A percentile compares a stretch with the other conserved stretches of the same genome.
These are phyloP conservation scores for Ceriops decandra DNA, from an alignment of 345 rosid genomes.

Conservation along the genomic window DNA sequence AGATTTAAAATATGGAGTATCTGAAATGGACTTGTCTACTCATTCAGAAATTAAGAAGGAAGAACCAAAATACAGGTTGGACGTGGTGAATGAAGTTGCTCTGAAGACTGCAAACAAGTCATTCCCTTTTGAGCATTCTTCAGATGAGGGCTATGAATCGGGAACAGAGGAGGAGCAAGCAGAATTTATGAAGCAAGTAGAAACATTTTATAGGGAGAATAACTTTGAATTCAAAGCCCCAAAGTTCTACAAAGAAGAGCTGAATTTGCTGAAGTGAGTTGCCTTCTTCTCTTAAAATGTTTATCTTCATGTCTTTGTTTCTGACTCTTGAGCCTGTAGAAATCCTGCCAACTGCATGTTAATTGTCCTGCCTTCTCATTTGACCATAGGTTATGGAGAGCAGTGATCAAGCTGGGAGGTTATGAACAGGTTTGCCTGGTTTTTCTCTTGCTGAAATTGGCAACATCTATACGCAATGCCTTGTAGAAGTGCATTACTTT, in stretches of 20 bases:
- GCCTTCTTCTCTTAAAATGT: background rate
- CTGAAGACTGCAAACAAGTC: constrained; percentile 18
- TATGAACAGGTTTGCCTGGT: constrained; percentile 27
- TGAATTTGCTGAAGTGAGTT: constrained; percentile 35
- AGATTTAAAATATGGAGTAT: constrained; percentile 18
- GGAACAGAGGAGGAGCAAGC: constrained; percentile 34
- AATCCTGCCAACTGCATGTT: background rate
- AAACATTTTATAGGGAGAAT: constrained; percentile 22
- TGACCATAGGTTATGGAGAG: constrained; percentile 28
- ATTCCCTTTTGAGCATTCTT: constrained; percentile 17
- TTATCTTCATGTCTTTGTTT: background rate
- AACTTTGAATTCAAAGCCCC: constrained; percentile 31
- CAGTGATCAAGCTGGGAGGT: constrained; percentile 33
- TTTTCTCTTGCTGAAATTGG: background rate
- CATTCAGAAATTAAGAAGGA: constrained; percentile 17
- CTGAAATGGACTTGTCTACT: constrained; percentile 11
- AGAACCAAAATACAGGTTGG: constrained; percentile 16
- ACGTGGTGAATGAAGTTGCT: constrained; percentile 12
- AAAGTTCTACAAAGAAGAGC: constrained; percentile 33
- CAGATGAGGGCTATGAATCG: constrained; percentile 29
- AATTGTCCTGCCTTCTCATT: background rate
- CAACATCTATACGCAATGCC: background rate
- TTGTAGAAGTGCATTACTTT: background rate
- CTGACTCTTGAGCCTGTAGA: background rate
- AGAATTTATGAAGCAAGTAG: constrained; percentile 24